Percentiles rank a stretch among this genome's conserved stretches.
Evolutionary conservation across 257 asterid species (phyloP).

Genomic region (Hygrophila difformis): DNA sequence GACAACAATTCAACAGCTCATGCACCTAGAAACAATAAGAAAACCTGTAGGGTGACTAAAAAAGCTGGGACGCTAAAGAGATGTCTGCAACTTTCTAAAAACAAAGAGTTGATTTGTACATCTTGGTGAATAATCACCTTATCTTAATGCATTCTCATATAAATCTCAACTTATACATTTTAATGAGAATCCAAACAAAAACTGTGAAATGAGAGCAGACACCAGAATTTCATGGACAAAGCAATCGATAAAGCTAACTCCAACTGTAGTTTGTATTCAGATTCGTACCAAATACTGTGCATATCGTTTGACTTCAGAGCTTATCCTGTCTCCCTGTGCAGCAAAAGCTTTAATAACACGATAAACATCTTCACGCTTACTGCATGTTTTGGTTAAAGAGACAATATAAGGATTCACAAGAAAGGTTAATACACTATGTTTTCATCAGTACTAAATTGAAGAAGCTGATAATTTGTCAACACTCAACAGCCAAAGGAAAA

Average conservation of each 20-base stretch:
- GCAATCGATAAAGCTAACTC: conserved; percentile 10
- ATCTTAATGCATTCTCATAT: background rate
- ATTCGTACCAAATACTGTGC: conserved; percentile 64
- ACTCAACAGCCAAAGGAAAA: conserved; percentile 5
- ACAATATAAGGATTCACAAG: conserved; percentile 8
- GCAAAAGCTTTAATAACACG: conserved; percentile 73
- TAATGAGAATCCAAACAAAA: conserved; percentile 1
- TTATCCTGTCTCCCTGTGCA: conserved; percentile 51
- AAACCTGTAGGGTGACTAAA: too few relatives aligned
- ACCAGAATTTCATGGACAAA: background rate
- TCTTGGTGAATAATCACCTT: conserved; percentile 5
- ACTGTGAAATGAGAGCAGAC: conserved; percentile 1
- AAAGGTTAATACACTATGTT: background rate
- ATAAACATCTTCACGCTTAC: conserved; percentile 87
- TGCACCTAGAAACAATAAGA: too few relatives aligned
- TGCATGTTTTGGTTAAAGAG: conserved; percentile 27
- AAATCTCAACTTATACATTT: conserved; percentile 1
- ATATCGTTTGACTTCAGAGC: conserved; percentile 59
- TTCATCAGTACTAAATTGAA: conserved; percentile 8
- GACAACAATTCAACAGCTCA: too few relatives aligned
- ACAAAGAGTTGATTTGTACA: too few relatives aligned
- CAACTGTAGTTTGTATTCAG: conserved; percentile 9
- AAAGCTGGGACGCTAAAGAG: too few relatives aligned
- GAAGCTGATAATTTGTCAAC: conserved; percentile 8
- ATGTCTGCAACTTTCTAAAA: too few relatives aligned